Conservation (phyloP, 768 basidiomycete species). For the Calocybe indica region DNA sequence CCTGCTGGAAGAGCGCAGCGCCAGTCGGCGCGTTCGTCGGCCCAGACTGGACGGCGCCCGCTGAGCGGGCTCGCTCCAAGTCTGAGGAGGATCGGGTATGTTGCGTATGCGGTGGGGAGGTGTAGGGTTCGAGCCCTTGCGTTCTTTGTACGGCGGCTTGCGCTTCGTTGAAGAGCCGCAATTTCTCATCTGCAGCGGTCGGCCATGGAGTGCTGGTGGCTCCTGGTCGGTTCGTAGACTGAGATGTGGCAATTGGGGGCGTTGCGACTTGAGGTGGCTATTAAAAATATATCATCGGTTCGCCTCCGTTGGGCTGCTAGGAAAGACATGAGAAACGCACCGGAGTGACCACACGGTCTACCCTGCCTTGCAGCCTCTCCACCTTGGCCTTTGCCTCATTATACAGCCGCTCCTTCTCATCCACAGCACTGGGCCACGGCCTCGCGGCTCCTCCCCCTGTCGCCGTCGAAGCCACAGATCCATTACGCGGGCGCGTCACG, state of each 20-base stretch:
- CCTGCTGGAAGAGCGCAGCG: constrained; percentile 18
- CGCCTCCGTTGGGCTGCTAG: neutral
- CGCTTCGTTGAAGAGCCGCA: constrained; percentile 61
- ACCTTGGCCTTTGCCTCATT: constrained; percentile 59
- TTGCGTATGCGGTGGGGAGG: constrained; percentile 15
- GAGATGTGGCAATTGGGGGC: constrained; percentile 14
- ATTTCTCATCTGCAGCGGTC: constrained; percentile 74
- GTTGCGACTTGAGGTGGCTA: constrained; percentile 17
- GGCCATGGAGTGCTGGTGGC: constrained; percentile 37
- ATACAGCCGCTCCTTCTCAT: constrained; percentile 65
- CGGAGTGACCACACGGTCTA: constrained; percentile 23
- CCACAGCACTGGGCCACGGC: constrained; percentile 49
- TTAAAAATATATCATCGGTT: constrained; percentile 1
- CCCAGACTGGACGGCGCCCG: neutral
- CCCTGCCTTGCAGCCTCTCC: constrained; percentile 43
- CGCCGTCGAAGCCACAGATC: constrained; percentile 3
- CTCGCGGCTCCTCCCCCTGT: constrained; percentile 8
- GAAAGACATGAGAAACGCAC: constrained; percentile 14
- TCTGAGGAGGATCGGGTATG: neutral
- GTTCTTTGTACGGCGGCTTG: constrained; percentile 58
- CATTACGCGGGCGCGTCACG: neutral
- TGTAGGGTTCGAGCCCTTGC: constrained; percentile 34
- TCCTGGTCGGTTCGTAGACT: neutral
- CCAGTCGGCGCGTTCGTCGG: neutral
- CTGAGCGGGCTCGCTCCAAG: neutral